These are phyloP conservation scores for Penicillium cataractarum DNA, from an alignment of 495 filamentous ascomycete genomes.

Conservation along the genomic window DNA sequence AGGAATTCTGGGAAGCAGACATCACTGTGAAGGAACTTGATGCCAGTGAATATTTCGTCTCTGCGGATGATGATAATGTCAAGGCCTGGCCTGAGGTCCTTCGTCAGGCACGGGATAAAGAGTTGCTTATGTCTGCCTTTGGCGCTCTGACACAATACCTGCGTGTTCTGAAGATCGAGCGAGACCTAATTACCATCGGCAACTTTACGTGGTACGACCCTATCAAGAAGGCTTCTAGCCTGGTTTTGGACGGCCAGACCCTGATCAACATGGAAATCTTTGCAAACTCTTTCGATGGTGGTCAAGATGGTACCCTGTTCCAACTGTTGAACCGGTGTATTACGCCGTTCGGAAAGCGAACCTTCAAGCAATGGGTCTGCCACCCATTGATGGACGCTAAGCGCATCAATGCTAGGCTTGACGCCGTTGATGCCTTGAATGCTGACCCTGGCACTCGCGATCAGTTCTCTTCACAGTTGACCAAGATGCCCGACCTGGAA, in stretches of 20 bases:
- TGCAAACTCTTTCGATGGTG: constrained; percentile 88
- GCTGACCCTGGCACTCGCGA: constrained; percentile 77
- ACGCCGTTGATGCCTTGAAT: constrained; percentile 93
- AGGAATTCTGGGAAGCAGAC: constrained; percentile 92
- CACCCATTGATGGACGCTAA: constrained; percentile 85
- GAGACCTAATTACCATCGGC: constrained; percentile 82
- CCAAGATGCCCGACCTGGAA: constrained; percentile 92
- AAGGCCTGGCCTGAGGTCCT: constrained; percentile 83
- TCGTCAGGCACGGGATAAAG: constrained; percentile 72
- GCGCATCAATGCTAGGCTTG: constrained; percentile 91
- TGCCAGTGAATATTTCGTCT: constrained; percentile 77
- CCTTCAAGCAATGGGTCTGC: constrained; percentile 97
- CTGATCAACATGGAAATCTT: constrained; percentile 98
- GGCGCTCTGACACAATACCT: constrained; percentile 90
- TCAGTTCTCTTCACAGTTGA: constrained; percentile 80
- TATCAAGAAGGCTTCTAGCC: constrained; percentile 87
- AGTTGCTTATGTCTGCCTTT: constrained; percentile 88
- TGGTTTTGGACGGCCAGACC: constrained; percentile 95
- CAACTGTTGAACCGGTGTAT: constrained; percentile 89
- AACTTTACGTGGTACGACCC: constrained; percentile 94
- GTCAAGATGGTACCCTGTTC: constrained; percentile 84
- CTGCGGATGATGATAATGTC: constrained; percentile 59
- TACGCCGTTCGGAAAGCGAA: constrained; percentile 95
- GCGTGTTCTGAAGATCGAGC: constrained; percentile 83
- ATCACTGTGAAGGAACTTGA: constrained; percentile 81